Percentiles rank a stretch among this genome's conserved stretches.
These are phyloP conservation scores for Patellifolia procumbens DNA, from an alignment of 179 eudicot species.

Conservation along the genomic window DNA sequence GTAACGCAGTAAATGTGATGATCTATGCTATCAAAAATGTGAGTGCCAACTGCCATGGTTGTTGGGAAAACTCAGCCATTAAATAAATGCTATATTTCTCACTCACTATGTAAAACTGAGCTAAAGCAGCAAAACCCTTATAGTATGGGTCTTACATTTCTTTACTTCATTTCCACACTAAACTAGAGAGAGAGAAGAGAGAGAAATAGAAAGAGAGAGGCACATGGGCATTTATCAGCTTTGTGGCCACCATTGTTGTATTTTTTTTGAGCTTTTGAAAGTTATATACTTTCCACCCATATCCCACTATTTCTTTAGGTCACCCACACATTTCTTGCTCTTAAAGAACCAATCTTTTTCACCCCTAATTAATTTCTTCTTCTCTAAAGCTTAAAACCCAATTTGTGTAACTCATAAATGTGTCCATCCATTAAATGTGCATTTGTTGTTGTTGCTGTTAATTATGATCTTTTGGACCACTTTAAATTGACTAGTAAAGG, in stretches of 20 bases:
- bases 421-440: conserved; percentile 15
- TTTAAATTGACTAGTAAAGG: conserved; percentile 23
- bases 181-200: conserved; percentile 6
- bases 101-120: neutral
- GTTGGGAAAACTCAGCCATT: conserved; percentile 13
- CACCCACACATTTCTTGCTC: conserved; percentile 19
- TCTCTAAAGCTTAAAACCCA: neutral
- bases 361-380: neutral
- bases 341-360: neutral
- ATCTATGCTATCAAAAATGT: conserved; percentile 5
- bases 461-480: conserved; percentile 32
- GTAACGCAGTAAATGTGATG: conserved; percentile 15
- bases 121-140: neutral
- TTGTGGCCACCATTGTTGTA: conserved; percentile 42
- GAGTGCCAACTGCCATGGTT: conserved; percentile 22
- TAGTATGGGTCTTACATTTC: conserved; percentile 14
- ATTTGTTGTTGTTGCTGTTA: conserved; percentile 17
- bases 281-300: conserved; percentile 23
- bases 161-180: conserved; percentile 17
- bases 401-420: conserved; percentile 22
- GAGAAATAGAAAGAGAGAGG: neutral
- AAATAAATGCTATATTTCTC: conserved; percentile 18
- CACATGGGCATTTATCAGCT: conserved; percentile 37
- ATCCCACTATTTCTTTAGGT: no score
- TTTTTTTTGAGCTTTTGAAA: conserved; percentile 32